These are phyloP conservation scores for Fusarium torulosum DNA, from an alignment of 2,329 filamentous ascomycete species.

Conservation along the genomic window DNA sequence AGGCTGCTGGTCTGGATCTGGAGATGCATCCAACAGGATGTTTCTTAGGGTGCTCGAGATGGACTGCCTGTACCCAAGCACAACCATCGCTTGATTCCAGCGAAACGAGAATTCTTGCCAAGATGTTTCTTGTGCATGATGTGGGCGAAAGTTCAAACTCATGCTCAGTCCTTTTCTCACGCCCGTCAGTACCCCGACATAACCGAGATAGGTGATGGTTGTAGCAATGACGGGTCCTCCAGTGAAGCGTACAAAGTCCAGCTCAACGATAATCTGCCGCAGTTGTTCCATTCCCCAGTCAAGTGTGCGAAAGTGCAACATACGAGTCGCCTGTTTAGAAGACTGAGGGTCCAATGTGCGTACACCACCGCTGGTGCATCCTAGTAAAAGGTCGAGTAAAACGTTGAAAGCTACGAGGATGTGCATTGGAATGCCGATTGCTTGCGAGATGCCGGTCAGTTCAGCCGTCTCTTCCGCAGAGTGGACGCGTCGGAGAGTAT, in stretches of 20 bases:
- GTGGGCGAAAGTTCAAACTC: conserved; percentile 61
- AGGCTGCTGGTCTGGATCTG: rapidly evolving
- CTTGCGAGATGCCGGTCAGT: conserved; percentile 67
- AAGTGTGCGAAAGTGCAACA: conserved; percentile 68
- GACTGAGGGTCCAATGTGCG: conserved; percentile 28
- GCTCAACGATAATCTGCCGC: conserved; percentile 62
- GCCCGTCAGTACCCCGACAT: conserved; percentile 63
- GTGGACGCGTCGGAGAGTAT: conserved; percentile 64
- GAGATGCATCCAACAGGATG: conserved; percentile 29
- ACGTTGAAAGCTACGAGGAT: conserved; percentile 73
- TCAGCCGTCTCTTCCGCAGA: conserved; percentile 70
- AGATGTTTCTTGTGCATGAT: conserved; percentile 45
- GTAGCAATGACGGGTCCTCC: conserved; percentile 57
- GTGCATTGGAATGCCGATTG: conserved; percentile 66
- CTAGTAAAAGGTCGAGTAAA: conserved; percentile 72
- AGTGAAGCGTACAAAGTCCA: conserved; percentile 59
- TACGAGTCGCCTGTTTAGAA: conserved; percentile 34
- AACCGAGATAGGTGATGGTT: conserved; percentile 63
- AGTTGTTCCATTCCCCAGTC: conserved; percentile 68
- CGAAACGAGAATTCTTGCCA: conserved; percentile 42
- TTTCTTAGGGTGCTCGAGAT: conserved; percentile 47
- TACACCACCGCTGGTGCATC: conserved; percentile 68
- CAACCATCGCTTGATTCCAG: conserved; percentile 47
- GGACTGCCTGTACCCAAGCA: conserved; percentile 43
- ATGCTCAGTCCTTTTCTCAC: conserved; percentile 60